Evolutionary conservation across 2,329 filamentous ascomycete genomes (phyloP), one percentile per base, ranked within the genome.

Genomic region (Calonectria henricotiae): DNA sequence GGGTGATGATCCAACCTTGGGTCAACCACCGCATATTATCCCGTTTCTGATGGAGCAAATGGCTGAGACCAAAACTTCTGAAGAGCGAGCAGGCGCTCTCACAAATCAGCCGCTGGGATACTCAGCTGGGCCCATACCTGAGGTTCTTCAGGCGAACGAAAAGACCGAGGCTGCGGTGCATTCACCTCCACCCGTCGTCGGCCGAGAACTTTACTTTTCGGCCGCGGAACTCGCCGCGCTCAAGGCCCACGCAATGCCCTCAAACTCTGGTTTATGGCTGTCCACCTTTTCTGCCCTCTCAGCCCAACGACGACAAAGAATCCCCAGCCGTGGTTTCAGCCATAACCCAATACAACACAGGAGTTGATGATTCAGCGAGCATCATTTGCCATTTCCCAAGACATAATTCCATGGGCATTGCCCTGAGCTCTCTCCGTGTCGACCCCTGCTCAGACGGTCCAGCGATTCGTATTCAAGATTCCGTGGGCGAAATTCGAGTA

Each of bases 331-430:
- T 62, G 1, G 55, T 51, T 1, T 63, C 68, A 13, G 66, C 66
- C 0, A 30, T 66, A 17, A 70, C 63, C 12, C 37, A 62, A 6
- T n/a, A 47, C 4, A 49, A 5, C 1, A 67, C 68, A 15, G 68
- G 68, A 3, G 58, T 70, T 13, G 88, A 91, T 0, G 89, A 92
- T 61, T 89, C 94, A 76, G 89, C 37, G 13, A 92, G 88, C 74
- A 90, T 96, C 75, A 86, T 96, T 49, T 86, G 94, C 71, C 90
- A 88, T 64, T 97, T 96, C 84, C 93, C 93, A 1, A 75, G 82
- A 70, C 85, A 87, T 81, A 87, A 51, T 15, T 30, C 46, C 8
- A 35, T 43, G 12, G 68, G 58, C 1, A 58, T 65, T 7, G 20
- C 88, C 75, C 90, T 89, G 67, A 92, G 94, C 76, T 94, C 92